phyloP scores from a whole-genome alignment of 169 alveolate species.

The Pseudocohnilembus persalinus region DNA sequence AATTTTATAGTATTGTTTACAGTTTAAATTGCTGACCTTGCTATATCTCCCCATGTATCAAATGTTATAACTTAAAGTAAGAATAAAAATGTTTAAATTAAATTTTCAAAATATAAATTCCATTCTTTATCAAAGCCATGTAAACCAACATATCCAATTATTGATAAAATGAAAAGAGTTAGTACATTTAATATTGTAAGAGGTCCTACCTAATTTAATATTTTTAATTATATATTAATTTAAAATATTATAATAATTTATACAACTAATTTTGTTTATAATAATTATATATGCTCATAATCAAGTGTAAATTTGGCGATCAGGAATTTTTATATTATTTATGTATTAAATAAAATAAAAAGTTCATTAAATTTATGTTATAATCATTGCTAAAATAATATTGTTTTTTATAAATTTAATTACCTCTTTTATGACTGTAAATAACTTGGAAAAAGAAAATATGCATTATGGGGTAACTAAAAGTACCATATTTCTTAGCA shows the following conservation, averaged over 20 bases:
- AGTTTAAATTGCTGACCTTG: conserved; percentile 5
- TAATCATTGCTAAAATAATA: background rate
- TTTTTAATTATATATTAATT: conserved; percentile 1
- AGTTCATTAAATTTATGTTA: background rate
- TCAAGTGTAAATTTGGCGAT: background rate
- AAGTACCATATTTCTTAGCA: background rate
- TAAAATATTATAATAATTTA: background rate
- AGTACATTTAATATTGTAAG: conserved; percentile 19
- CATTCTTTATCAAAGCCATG: conserved; percentile 1
- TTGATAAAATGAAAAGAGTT: conserved; percentile 19
- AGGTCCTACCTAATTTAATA: conserved; percentile 23
- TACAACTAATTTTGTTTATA: too few species aligned
- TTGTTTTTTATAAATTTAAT: too few species aligned
- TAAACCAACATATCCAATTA: conserved; percentile 24
- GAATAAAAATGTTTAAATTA: conserved; percentile 15
- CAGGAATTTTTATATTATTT: background rate
- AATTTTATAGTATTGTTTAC: conserved; percentile 8
- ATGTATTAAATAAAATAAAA: background rate
- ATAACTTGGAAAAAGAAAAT: background rate
- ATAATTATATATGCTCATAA: background rate
- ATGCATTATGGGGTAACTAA: background rate
- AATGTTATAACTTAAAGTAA: conserved; percentile 34
- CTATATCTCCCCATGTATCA: conserved; percentile 43
- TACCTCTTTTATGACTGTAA: background rate
- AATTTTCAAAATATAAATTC: conserved; percentile 17